phyloP scores from a whole-genome alignment of 768 basidiomycete species.

The Termitomyces sp. region DNA sequence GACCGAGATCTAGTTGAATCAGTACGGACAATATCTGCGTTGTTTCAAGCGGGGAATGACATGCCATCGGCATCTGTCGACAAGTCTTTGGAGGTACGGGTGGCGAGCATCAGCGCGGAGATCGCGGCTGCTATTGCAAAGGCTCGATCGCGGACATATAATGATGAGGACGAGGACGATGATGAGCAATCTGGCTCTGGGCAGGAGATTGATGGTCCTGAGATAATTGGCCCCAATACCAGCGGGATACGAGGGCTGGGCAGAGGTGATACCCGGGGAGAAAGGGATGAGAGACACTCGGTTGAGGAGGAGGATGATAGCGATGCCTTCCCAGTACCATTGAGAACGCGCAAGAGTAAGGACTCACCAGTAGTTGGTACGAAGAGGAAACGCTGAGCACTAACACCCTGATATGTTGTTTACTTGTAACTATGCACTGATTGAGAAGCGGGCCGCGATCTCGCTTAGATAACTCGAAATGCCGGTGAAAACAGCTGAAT shows the following conservation, averaged over 20 bases:
- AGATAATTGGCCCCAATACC: conserved; percentile 55
- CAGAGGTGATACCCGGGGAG: conserved; percentile 23
- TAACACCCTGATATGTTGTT: conserved; percentile 10
- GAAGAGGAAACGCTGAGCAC: conserved; percentile 64
- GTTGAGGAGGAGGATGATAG: conserved; percentile 67
- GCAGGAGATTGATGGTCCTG: conserved; percentile 45
- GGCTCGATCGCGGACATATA: conserved; percentile 59
- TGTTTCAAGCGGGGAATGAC: conserved; percentile 50
- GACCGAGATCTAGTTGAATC: conserved; percentile 68
- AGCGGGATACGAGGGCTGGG: conserved; percentile 56
- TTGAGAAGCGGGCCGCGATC: conserved; percentile 8
- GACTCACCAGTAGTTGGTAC: conserved; percentile 46
- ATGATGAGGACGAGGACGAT: conserved; percentile 48
- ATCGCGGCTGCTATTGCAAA: conserved; percentile 80
- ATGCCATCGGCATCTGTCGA: conserved; percentile 29
- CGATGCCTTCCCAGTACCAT: conserved; percentile 68
- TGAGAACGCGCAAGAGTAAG: conserved; percentile 66
- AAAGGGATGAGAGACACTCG: conserved; percentile 23
- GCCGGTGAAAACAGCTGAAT: conserved; percentile 9
- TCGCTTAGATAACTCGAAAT: conserved; percentile 20
- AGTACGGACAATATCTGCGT: conserved; percentile 69
- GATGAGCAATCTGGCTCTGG: conserved; percentile 49
- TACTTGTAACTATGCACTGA: not conserved
- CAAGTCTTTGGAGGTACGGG: conserved; percentile 57
- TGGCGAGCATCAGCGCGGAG: conserved; percentile 78